These are phyloP conservation scores for Hirschfeldia incana DNA, from an alignment of 345 rosid species.

Conservation along the genomic window DNA sequence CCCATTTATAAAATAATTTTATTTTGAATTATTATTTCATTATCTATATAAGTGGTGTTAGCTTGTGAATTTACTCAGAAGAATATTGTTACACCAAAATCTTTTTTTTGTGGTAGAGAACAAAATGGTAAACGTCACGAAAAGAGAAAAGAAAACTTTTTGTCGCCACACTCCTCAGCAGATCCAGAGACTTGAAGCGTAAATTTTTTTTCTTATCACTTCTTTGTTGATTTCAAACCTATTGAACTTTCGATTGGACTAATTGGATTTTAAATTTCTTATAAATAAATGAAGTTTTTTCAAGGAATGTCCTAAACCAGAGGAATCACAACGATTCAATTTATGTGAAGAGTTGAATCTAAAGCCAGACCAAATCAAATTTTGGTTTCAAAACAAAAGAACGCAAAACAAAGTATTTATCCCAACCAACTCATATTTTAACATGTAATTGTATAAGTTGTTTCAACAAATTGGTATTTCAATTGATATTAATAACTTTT, in stretches of 20 bases:
- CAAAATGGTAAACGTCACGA: constrained; percentile 25
- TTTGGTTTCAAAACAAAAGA: constrained; percentile 88
- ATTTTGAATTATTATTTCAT: not conserved
- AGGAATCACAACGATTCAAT: constrained; percentile 49
- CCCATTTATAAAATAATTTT: not conserved
- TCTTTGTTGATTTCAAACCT: not conserved
- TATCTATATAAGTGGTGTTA: constrained; percentile 9
- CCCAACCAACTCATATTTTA: not conserved
- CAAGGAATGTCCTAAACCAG: constrained; percentile 68
- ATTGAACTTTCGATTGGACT: not conserved
- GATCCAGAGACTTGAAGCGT: constrained; percentile 59
- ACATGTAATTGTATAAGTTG: not conserved
- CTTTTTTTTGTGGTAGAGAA: not conserved
- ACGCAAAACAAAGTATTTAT: constrained; percentile 62
- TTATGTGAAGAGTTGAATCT: constrained; percentile 56
- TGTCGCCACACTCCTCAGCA: constrained; percentile 62
- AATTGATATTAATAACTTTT: not conserved
- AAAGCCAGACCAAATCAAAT: constrained; percentile 56
- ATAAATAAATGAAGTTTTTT: constrained; percentile 45
- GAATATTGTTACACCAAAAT: not conserved
- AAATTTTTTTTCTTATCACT: not conserved
- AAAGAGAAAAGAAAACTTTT: constrained; percentile 25
- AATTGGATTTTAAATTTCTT: not conserved
- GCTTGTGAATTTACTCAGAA: not conserved
- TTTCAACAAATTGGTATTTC: not conserved